Evolutionary conservation across 2,329 filamentous ascomycete species (phyloP), one percentile per base, ranked within the genome.

Genomic region (Aspergillus caelatus): DNA sequence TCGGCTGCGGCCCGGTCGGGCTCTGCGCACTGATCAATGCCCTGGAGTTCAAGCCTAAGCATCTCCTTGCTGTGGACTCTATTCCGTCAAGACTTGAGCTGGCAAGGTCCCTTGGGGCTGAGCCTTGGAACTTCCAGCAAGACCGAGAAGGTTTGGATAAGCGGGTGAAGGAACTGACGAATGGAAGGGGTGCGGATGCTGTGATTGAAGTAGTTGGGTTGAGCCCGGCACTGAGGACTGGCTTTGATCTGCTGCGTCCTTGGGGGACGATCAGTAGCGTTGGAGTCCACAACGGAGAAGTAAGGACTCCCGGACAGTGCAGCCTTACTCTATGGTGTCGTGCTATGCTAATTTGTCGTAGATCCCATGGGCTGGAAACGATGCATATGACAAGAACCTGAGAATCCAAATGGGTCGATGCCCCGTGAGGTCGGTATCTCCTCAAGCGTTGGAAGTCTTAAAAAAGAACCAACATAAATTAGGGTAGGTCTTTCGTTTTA

Each of bases 1-100:
- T 97, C 63, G 94, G 94, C 6, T 96, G 93, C 73, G 94, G 94
- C 0, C 90, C 90, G 0, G 90, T 97, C 4, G 94, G 93, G 1
- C 84, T 97, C 14, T 97, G 94, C 75, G 92, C 93, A 19, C 81
- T 96, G 62, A 85, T 94, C 65, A 90, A 92, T 63, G 90, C 91
- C 7, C 82, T 90, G n/a, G 88, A 92, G 71, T 89, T 88, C 76
- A 86, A 88, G 68, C 92, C 93, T 1, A 91, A 89, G 75, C 84
- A 91, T 72, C 78, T 96, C 2, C 88, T 96, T 65, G 92, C 92
- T 7, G 86, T 96, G 56, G 93, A 96, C 78, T 89, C 89, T 10
- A 87, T 96, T 9, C 87, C 90, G 3, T 89, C 88, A 64, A 85
- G 94, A 61, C 83, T 97, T 48, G 88, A 90, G 58, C 82, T 92